A percentile compares a stretch with the other conserved stretches of the same genome.
phyloP scores from a whole-genome alignment of 805 yeast species.

The Candida sakaeoensis region DNA sequence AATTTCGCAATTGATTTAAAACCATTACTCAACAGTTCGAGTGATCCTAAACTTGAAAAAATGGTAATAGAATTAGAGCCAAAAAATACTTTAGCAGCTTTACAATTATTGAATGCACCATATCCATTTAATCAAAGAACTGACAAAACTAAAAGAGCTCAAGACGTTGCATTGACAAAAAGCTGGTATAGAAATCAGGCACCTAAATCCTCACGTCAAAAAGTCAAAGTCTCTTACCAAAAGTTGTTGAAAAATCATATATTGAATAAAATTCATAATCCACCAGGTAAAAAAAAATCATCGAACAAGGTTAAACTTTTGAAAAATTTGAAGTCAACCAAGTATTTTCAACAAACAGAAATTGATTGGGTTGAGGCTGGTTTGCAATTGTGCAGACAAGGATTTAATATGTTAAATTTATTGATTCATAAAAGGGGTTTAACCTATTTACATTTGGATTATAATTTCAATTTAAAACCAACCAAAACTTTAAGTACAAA shows the following conservation, averaged over 20 bases:
- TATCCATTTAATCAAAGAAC: conserved; percentile 77
- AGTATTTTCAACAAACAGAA: conserved; percentile 84
- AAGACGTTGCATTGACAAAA: conserved; percentile 84
- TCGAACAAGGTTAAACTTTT: conserved; percentile 54
- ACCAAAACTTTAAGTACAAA: conserved; percentile 94
- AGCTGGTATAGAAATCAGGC: conserved; percentile 77
- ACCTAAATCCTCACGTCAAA: conserved; percentile 58
- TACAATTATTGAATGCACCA: conserved; percentile 76
- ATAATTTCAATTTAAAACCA: conserved; percentile 93
- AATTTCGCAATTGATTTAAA: conserved; percentile 39
- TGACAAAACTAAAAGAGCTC: conserved; percentile 74
- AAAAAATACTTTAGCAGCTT: conserved; percentile 47
- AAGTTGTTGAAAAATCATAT: conserved; percentile 77
- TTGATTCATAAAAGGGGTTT: conserved; percentile 87
- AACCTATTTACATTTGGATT: conserved; percentile 89
- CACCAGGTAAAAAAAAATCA: conserved; percentile 32
- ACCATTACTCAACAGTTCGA: conserved; percentile 37
- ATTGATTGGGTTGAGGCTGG: conserved; percentile 99
- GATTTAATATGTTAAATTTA: conserved; percentile 87
- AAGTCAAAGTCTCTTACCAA: conserved; percentile 85
- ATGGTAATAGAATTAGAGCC: conserved; percentile 25
- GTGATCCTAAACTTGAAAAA: conserved; percentile 16
- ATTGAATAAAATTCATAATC: conserved; percentile 61
- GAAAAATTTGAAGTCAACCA: conserved; percentile 67
- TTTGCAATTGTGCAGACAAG: conserved; percentile 87